These are phyloP conservation scores for Epithemia pelagica DNA, from an alignment of 108 stramenopile genomes.

Conservation along the genomic window DNA sequence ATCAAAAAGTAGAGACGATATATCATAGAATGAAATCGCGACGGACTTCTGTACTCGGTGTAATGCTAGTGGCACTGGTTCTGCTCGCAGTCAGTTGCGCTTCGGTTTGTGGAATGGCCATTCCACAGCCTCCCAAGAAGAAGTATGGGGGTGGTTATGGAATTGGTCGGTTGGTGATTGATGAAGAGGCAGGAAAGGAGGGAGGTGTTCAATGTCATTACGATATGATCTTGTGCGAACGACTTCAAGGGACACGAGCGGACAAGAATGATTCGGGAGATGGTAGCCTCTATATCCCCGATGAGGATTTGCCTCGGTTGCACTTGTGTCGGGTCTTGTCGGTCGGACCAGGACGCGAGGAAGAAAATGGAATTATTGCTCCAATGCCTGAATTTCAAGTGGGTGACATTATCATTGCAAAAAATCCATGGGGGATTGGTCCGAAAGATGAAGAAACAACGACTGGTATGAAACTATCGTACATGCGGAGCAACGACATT, in stretches of 20 bases:
- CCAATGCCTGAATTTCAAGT: constrained; percentile 71
- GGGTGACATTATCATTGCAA: constrained; percentile 74
- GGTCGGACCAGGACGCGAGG: constrained; percentile 76
- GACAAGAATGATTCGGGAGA: constrained; percentile 47
- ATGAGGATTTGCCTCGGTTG: constrained; percentile 76
- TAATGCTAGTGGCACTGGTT: too few relatives aligned
- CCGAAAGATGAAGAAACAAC: constrained; percentile 85
- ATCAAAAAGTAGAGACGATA: too few relatives aligned
- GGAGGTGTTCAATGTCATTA: constrained; percentile 50
- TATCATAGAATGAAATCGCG: too few relatives aligned
- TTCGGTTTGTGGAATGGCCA: not conserved
- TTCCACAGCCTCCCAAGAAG: constrained; percentile 15
- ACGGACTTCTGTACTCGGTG: too few relatives aligned
- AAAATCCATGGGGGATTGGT: constrained; percentile 91
- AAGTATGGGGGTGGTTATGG: constrained; percentile 67
- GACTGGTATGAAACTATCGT: constrained; percentile 83
- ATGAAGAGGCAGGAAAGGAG: constrained; percentile 27
- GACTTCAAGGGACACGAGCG: constrained; percentile 48
- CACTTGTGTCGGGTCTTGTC: constrained; percentile 70
- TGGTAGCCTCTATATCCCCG: constrained; percentile 52
- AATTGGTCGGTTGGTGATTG: constrained; percentile 57
- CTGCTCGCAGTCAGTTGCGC: too few relatives aligned
- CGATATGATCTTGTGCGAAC: constrained; percentile 87
- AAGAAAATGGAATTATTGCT: constrained; percentile 74
- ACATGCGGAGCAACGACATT: constrained; percentile 72